Percentiles rank a stretch among this genome's conserved stretches.
These are phyloP conservation scores for Westerdykella sp. DNA, from an alignment of 2,329 filamentous ascomycete species.

Conservation along the genomic window DNA sequence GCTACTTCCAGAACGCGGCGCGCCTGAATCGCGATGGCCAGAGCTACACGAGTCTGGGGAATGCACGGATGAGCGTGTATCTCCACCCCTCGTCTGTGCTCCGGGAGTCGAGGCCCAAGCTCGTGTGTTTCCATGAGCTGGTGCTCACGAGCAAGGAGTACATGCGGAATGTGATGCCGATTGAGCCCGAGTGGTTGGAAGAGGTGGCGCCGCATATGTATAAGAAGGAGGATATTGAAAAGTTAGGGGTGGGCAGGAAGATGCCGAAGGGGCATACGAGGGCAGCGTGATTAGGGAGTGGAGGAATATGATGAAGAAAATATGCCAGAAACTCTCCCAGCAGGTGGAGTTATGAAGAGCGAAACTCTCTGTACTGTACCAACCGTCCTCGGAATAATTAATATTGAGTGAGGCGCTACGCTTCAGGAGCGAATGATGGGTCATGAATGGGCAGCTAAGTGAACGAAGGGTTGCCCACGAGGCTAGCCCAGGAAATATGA, in stretches of 20 bases:
- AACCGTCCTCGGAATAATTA: too few species aligned
- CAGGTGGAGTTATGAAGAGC: too few species aligned
- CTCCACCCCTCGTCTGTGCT: constrained; percentile 85
- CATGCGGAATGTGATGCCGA: constrained; percentile 79
- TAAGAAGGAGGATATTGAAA: constrained; percentile 84
- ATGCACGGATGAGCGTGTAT: constrained; percentile 70
- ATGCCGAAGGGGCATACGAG: constrained; percentile 52
- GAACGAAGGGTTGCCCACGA: too few species aligned
- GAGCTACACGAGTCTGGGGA: constrained; percentile 87
- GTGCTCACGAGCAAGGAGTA: constrained; percentile 86
- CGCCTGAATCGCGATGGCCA: constrained; percentile 76
- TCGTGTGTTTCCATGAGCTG: constrained; percentile 80
- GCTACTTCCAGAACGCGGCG: constrained; percentile 92
- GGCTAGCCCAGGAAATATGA: too few species aligned
- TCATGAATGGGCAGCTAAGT: too few species aligned
- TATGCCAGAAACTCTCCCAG: too few species aligned
- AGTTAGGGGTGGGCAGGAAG: constrained; percentile 69
- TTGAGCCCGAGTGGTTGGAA: constrained; percentile 76
- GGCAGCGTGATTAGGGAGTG: background rate
- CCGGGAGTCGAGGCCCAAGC: constrained; percentile 73
- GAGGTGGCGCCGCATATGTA: constrained; percentile 94
- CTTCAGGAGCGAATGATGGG: too few species aligned
- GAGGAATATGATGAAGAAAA: background rate
- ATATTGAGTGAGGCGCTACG: too few species aligned
- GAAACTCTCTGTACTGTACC: too few species aligned